Evolutionary conservation across 768 basidiomycete genomes (phyloP), one percentile per base, ranked within the genome.

Genomic region (Tylopilus rubrobrunneus): DNA sequence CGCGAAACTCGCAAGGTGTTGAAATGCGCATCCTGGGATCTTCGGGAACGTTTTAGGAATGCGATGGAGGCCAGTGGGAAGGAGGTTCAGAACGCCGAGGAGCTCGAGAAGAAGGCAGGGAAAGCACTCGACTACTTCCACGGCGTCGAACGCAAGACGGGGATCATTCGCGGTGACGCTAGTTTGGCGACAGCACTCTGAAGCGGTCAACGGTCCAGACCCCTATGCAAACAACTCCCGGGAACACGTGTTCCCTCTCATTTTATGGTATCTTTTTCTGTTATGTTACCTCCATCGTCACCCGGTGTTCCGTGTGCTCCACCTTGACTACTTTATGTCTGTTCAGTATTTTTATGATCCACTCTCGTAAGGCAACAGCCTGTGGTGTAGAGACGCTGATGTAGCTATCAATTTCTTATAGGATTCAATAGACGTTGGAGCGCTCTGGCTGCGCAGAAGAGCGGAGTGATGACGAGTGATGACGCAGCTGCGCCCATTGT

Each of bases 1-100:
- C 77, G 84, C 36, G 96, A 98, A 78, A 90, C 92, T 23, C 81
- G 96, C 62, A 98, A 98, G 75, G 96, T 99, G 44, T 74, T 99
- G 55, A 78, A 95, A 45, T 70, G 93, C 29, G 95, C 90, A 19
- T 85, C 88, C 21, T 98, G 92, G 92, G 95, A 98, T 69, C 66
- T 95, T 56, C 80, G 80, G 61, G 89, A 91, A 71, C 80, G 87
- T 41, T 96, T 93, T 77, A 78, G 83, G 52, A 75, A 73, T 4
- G 87, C 90, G 17, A 81, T 93, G 76, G 93, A 98, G 61, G 85
- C 88, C 66, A 75, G 84, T 42, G 80, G 77, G 36, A 81, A 80
- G 64, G 92, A 95, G 65, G 92, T 96, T 15, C 78, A 78, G 62
- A 77, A 75, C 46, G 84, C 85, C 43, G 92, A 94, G 73, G 87